These are phyloP conservation scores for Metarhizium rileyi DNA, from an alignment of 2,329 filamentous ascomycete species.

Conservation along the genomic window DNA sequence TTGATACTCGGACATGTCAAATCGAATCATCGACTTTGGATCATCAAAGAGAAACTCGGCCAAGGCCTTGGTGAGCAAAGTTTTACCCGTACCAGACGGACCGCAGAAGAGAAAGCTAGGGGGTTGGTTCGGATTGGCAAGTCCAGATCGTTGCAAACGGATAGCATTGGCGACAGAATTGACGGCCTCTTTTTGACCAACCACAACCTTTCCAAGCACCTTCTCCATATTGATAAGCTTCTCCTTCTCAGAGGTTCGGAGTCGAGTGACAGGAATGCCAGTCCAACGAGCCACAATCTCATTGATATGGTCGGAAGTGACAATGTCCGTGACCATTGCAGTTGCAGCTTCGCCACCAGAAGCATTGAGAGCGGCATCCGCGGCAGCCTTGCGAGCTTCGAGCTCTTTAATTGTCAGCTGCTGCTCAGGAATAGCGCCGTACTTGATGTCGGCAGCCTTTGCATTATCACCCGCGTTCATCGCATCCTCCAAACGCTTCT, in stretches of 20 bases:
- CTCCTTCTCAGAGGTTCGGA: constrained; percentile 94
- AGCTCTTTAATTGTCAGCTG: constrained; percentile 69
- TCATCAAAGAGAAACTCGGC: constrained; percentile 98
- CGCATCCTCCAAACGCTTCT: constrained; percentile 89
- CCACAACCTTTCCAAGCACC: constrained; percentile 70
- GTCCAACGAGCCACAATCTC: constrained; percentile 97
- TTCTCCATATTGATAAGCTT: constrained; percentile 98
- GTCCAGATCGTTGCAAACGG: constrained; percentile 84
- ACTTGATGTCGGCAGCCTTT: constrained; percentile 87
- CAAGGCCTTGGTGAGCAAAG: constrained; percentile 88
- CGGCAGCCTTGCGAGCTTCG: constrained; percentile 68
- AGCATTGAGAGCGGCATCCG: constrained; percentile 60
- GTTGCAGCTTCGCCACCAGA: constrained; percentile 48
- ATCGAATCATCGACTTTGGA: constrained; percentile 92
- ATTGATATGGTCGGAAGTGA: constrained; percentile 97
- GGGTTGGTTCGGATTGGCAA: constrained; percentile 91
- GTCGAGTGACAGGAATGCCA: constrained; percentile 90
- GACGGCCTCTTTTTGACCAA: constrained; percentile 92
- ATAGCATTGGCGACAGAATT: constrained; percentile 92
- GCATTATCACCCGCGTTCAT: constrained; percentile 75
- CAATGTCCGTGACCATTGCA: constrained; percentile 80
- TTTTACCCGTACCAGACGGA: constrained; percentile 97
- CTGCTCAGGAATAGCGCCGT: constrained; percentile 94
- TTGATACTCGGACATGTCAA: constrained; percentile 99
- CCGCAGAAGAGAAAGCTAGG: constrained; percentile 98